Base-by-base conservation (phyloP, 2,329 filamentous ascomycete species). In the Zasmidium citrigriseum region DNA sequence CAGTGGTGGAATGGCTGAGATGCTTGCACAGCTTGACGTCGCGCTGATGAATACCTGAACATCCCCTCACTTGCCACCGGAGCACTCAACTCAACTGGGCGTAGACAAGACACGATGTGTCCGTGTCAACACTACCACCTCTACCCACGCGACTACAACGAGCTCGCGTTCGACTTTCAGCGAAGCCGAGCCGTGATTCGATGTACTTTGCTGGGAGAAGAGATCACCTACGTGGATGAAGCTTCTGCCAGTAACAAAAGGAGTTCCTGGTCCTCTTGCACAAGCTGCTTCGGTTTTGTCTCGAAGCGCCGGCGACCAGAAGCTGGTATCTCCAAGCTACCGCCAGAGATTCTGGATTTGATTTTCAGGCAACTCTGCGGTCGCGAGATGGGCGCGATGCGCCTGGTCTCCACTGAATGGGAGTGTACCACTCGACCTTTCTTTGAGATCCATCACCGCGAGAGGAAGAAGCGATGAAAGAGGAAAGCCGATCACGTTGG, bases 351-450 rank as follows among this genome's bases (percentile, higher is more conserved):
- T 29, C 52, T 46, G 7, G 22, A 18, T 14, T 21, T 25, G 18
- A 46, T 46, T 22, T 54, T 27, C 29, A 23, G 23, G 7, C 9
- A 54, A n/a, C 44, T 54, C 18, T 46, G 34, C 20, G 52, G 38
- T 16, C 23, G 20, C 34, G 38, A 46, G 20, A 18, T 47, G 12
- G 24, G 18, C 23, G 21, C 52, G 3, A 25, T 22, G 21, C 41
- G 52, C 18, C 38, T 47, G 11, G 52, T 54, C 16, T 54, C 20
- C 52, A 54, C 38, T 14, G 52, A 55, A 9, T 48, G 52, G 44
- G 23, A 34, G 38, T 18, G 34, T 23, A 22, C 52, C 41, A 55
- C 14, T 38, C 44, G 41, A 10, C 44, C 52, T 10, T 55, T 48
- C 45, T 55, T 48, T 21, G 52, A 41, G 38, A 20, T 22, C 4